These are phyloP conservation scores for Glycine latifolia DNA, from an alignment of 306 rosid genomes.

Conservation along the genomic window DNA sequence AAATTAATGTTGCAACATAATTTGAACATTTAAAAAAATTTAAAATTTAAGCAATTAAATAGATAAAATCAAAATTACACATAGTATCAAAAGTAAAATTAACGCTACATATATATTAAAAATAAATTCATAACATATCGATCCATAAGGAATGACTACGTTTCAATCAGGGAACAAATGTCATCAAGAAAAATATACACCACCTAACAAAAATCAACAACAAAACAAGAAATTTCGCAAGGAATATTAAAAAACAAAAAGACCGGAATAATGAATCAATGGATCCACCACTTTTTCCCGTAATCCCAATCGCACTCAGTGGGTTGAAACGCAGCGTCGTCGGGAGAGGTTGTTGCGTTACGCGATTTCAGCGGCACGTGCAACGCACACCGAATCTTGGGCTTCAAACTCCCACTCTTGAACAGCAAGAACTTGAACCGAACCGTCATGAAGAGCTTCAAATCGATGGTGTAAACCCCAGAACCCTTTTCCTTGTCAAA, in stretches of 20 bases:
- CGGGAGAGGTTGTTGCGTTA: constrained; percentile 3
- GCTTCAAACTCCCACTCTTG: constrained; percentile 51
- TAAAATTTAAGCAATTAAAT: too few species aligned
- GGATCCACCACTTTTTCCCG: constrained; percentile 35
- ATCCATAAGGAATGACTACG: too few species aligned
- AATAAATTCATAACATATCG: not conserved
- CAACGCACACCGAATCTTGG: constrained; percentile 59
- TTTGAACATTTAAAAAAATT: too few species aligned
- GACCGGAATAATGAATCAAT: not conserved
- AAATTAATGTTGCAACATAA: too few species aligned
- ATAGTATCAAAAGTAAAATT: too few species aligned
- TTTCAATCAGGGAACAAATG: not conserved
- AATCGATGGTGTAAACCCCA: constrained; percentile 51
- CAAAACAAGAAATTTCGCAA: not conserved
- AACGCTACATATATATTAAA: too few species aligned
- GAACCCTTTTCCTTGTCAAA: constrained; percentile 41
- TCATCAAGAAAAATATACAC: constrained; percentile 2
- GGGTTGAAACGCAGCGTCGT: constrained; percentile 16
- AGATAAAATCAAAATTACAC: too few species aligned
- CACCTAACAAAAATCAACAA: not conserved
- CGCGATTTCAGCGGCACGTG: constrained; percentile 52
- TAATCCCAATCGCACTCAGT: constrained; percentile 51
- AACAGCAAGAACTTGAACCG: constrained; percentile 53
- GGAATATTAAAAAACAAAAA: not conserved
- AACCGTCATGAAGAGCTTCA: constrained; percentile 50